A percentile compares a stretch with the other conserved stretches of the same genome.
phyloP scores from a whole-genome alignment of 2,329 filamentous ascomycete species.

The Tolypocladium capitatum region DNA sequence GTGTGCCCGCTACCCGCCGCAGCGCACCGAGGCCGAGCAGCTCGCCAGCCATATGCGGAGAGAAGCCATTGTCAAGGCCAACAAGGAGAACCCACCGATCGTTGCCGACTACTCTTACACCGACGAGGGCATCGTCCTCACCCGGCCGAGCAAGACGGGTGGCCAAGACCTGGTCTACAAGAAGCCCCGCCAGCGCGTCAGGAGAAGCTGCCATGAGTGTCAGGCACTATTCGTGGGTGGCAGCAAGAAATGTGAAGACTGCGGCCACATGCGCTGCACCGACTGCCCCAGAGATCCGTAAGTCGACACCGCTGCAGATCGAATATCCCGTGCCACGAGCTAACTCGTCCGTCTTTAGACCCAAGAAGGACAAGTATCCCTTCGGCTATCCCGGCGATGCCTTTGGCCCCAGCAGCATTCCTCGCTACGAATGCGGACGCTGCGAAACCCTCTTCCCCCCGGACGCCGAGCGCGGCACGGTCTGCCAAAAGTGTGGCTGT shows the following conservation, averaged over 20 bases:
- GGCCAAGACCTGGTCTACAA: constrained; percentile 61
- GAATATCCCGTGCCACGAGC: neutral
- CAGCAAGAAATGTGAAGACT: constrained; percentile 52
- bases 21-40: constrained; percentile 44
- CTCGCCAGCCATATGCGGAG: constrained; percentile 38
- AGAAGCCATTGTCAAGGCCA: constrained; percentile 36
- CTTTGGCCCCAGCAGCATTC: constrained; percentile 36
- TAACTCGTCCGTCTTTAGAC: constrained; percentile 27
- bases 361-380: constrained; percentile 56
- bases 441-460: constrained; percentile 47
- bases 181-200: constrained; percentile 57
- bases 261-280: constrained; percentile 62
- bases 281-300: constrained; percentile 72
- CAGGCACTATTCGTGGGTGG: constrained; percentile 44
- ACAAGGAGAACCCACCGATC: constrained; percentile 42
- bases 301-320: constrained; percentile 21
- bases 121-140: constrained; percentile 39
- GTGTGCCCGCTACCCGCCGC: constrained; percentile 62
- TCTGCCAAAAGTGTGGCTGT: constrained; percentile 48
- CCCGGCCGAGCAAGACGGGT: constrained; percentile 50
- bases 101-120: constrained; percentile 33
- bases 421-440: constrained; percentile 46
- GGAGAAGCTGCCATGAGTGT: constrained; percentile 67
- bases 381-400: constrained; percentile 57
- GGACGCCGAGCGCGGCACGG: constrained; percentile 34